Base-by-base conservation (phyloP, 441 rosid species). In the Macaranga tanarius region DNA sequence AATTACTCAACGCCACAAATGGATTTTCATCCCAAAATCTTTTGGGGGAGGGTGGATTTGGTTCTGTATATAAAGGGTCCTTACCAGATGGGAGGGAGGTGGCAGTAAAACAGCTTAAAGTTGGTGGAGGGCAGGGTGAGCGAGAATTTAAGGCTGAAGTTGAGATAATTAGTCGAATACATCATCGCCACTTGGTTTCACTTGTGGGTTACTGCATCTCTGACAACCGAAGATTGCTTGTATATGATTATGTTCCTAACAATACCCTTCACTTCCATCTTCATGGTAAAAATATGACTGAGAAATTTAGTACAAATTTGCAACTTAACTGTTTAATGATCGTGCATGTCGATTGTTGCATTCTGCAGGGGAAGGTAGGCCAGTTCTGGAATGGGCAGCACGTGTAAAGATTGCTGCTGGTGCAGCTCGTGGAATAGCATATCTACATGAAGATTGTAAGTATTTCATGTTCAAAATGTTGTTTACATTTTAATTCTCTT, bases 401-500 rank as follows among this genome's bases (percentile, higher is more conserved):
- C 97, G 98, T 44, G 79, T 95, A 22, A 95, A 82, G 84, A 79
- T 91, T 69, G 96, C 96, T 73, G 86, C 83, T 72, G 99, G 99
- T 73, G 99, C 95, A 23, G 98, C 98, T 82, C 98, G 96, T 75
- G 99, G 98, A 71, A 68, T 92, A 79, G 95, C 96, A 75, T 95
- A 95, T 84, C 92, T 95, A 72, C 98, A 95, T 84, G 99, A 95
- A 84, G 97, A 91, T 71, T 95, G 99, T 92, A 85, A 84, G 93
- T 78, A 72, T 78, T 42, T 62, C 70, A 19, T 72, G 47, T 72
- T 63, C 31, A 25, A 22, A 57, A 67, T 61, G 58, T 70, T 26
- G 20, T 56, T 17, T 20, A 45, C 50, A 1, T 63, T 58, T 59
- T 23, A 65, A 17, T 79, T 76, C 51, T 67, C 31, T 50, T 25